Percentiles rank a stretch among this genome's conserved stretches.
Evolutionary conservation across 805 yeast species (phyloP).

Genomic region (Pichia manshurica): DNA sequence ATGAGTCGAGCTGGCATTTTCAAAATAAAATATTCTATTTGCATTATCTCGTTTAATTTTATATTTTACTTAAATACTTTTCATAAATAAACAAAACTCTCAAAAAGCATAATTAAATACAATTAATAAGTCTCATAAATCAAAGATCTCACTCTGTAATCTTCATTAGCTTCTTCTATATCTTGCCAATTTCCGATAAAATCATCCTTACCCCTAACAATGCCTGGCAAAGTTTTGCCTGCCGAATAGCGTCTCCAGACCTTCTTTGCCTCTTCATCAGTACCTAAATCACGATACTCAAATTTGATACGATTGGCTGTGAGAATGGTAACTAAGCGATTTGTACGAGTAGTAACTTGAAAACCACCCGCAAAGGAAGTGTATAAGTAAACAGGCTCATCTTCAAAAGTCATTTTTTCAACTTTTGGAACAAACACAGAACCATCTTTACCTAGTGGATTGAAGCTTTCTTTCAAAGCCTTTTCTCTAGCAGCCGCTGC

Average conservation of each 20-base stretch:
- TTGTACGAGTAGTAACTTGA: slow-evolving; percentile 73
- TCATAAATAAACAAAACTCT: no score
- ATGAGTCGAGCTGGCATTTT: no score
- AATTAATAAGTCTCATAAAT: slow-evolving; percentile 49
- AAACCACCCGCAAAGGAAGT: slow-evolving; percentile 87
- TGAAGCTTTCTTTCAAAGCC: slow-evolving; percentile 8
- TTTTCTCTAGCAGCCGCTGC: slow-evolving; percentile 27
- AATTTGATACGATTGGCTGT: slow-evolving; percentile 67
- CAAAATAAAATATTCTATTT: no score
- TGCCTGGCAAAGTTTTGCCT: slow-evolving; percentile 77
- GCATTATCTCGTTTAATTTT: no score
- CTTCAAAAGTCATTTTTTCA: slow-evolving; percentile 33
- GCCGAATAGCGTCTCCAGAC: slow-evolving; percentile 72
- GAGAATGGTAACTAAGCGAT: slow-evolving; percentile 66
- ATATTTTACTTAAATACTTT: no score
- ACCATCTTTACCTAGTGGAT: slow-evolving; percentile 13
- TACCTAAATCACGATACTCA: slow-evolving; percentile 72
- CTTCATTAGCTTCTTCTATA: slow-evolving; percentile 82
- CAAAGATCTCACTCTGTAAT: slow-evolving; percentile 55
- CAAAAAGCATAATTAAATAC: not conserved
- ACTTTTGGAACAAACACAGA: slow-evolving; percentile 31
- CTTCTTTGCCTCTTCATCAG: slow-evolving; percentile 79
- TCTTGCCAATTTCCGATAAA: slow-evolving; percentile 82
- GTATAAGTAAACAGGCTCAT: slow-evolving; percentile 66
- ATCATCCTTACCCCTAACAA: slow-evolving; percentile 77